phyloP scores from a whole-genome alignment of 1,284 basidiomycete genomes.

The Cutaneotrichosporon cutaneum region DNA sequence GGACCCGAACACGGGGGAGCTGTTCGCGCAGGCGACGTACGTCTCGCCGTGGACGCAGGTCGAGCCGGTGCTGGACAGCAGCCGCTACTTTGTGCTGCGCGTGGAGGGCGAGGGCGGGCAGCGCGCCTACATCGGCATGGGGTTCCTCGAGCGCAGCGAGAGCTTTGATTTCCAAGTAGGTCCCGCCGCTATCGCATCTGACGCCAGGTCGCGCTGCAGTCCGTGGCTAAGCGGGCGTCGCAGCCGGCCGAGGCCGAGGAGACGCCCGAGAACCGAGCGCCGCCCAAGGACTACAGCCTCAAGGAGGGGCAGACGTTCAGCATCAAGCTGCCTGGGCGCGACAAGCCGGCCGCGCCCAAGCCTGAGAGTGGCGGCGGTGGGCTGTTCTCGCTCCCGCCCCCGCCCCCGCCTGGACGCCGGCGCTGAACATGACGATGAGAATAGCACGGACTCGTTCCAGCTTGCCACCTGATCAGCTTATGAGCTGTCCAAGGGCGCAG shows the following conservation, averaged over 20 bases:
- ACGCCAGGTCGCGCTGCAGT: constrained; percentile 77
- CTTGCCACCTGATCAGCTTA: too few relatives aligned
- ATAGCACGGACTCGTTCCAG: background rate
- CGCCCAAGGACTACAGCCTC: constrained; percentile 90
- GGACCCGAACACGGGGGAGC: constrained; percentile 50
- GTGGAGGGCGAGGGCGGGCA: constrained; percentile 77
- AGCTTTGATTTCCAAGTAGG: constrained; percentile 75
- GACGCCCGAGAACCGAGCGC: constrained; percentile 57
- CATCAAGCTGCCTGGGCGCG: constrained; percentile 76
- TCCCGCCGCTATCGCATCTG: background rate
- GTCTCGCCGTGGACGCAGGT: constrained; percentile 72
- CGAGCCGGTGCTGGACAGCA: constrained; percentile 93
- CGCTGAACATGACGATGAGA: background rate
- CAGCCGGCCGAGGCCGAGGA: constrained; percentile 26
- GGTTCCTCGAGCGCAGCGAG: constrained; percentile 85
- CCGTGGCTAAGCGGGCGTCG: constrained; percentile 76
- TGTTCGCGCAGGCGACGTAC: constrained; percentile 91
- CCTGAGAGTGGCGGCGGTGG: constrained; percentile 17
- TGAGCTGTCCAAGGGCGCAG: background rate
- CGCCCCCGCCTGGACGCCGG: constrained; percentile 42
- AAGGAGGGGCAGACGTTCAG: constrained; percentile 97
- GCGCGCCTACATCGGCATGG: constrained; percentile 90
- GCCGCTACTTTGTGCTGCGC: constrained; percentile 90
- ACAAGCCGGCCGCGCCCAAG: constrained; percentile 27
- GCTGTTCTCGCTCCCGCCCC: constrained; percentile 44